A percentile compares a stretch with the other conserved stretches of the same genome.
Evolutionary conservation across 768 basidiomycete genomes (phyloP).

Genomic region (Russula sp.): DNA sequence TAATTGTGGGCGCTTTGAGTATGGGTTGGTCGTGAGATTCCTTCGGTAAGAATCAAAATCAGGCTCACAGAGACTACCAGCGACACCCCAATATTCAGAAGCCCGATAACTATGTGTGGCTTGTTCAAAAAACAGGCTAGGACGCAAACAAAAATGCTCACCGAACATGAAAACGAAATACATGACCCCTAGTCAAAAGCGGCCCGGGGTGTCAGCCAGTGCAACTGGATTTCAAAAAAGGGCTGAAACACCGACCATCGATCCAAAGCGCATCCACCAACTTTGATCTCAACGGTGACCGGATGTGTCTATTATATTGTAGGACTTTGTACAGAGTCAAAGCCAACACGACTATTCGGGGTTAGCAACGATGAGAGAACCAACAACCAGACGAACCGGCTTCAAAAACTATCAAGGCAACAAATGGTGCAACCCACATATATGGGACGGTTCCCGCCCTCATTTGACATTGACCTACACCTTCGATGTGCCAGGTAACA

Average conservation of each 20-base stretch:
- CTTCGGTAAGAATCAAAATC: not conserved
- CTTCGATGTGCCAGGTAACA: not conserved
- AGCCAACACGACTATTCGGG: not conserved
- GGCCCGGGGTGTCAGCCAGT: not conserved
- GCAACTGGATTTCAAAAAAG: not conserved
- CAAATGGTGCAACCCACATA: conserved; percentile 5
- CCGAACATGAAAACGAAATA: conserved; percentile 21
- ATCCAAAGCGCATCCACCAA: conserved; percentile 16
- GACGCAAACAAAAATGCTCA: not conserved
- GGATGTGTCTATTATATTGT: not conserved
- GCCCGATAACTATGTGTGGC: conserved; percentile 1
- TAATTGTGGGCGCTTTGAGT: conserved; percentile 2
- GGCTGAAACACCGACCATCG: not conserved
- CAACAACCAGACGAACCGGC: not conserved
- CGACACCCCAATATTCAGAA: conserved; percentile 10
- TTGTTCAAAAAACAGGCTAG: not conserved
- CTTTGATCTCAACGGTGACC: not conserved
- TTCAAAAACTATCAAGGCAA: conserved; percentile 8
- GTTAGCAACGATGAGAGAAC: not conserved
- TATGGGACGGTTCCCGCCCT: not conserved
- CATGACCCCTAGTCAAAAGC: conserved; percentile 7
- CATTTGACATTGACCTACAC: not conserved
- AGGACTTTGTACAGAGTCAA: conserved; percentile 13
- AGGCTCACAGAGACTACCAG: conserved; percentile 6
- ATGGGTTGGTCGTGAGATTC: not conserved